Percentiles rank a stretch among this genome's conserved stretches.
Conservation (phyloP, 2,329 filamentous ascomycete species). For the Botrytis fragariae region DNA sequence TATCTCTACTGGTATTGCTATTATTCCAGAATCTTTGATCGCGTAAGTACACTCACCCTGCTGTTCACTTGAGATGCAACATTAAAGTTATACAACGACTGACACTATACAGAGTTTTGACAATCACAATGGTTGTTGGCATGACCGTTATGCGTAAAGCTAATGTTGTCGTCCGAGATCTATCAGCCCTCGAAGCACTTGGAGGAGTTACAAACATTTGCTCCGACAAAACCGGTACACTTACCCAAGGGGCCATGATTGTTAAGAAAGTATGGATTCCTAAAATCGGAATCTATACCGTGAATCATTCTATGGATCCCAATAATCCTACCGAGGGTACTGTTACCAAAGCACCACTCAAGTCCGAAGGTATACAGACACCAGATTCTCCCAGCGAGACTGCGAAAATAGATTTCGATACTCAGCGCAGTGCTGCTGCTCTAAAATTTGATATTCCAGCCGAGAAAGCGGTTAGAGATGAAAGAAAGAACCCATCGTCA, state of each 20-base stretch:
- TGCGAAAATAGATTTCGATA: conserved; percentile 55
- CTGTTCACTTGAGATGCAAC: background rate
- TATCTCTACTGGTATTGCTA: conserved; percentile 47
- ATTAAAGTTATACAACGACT: conserved; percentile 33
- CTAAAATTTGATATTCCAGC: conserved; percentile 49
- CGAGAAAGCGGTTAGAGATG: conserved; percentile 42
- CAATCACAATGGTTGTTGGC: conserved; percentile 64
- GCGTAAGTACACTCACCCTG: conserved; percentile 29
- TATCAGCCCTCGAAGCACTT: conserved; percentile 54
- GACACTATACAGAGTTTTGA: conserved; percentile 52
- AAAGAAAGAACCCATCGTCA: conserved; percentile 33
- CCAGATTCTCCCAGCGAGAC: conserved; percentile 35
- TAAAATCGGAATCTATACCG: conserved; percentile 49
- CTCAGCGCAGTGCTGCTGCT: conserved; percentile 57
- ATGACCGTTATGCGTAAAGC: conserved; percentile 57
- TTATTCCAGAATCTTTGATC: conserved; percentile 60
- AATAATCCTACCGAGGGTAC: conserved; percentile 53
- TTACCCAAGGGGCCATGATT: conserved; percentile 60
- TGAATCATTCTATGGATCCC: conserved; percentile 52
- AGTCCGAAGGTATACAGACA: background rate
- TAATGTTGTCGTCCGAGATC: conserved; percentile 56
- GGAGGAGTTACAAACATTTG: conserved; percentile 66
- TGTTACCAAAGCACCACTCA: conserved; percentile 40
- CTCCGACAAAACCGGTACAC: conserved; percentile 74
- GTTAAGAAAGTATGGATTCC: conserved; percentile 57